Base-by-base conservation (phyloP, 2,329 filamentous ascomycete species). In the Sordariomycetes sp. region DNA sequence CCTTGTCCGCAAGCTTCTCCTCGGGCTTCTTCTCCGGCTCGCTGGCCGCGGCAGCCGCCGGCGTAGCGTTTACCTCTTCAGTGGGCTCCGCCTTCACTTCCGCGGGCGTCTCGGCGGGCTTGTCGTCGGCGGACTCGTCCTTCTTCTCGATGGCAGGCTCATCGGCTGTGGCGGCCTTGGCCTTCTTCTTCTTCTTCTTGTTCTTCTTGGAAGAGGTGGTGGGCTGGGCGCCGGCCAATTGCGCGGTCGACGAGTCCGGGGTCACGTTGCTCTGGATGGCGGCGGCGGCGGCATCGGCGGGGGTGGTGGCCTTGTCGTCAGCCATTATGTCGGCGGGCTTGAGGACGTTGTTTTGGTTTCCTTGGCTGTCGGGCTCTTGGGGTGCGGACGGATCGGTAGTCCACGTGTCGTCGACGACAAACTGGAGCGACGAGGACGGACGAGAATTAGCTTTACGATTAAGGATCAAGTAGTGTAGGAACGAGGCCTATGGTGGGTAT, bases 321-420 rank as follows among this genome's bases (percentile, higher is more conserved):
- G 77, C 74, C 59, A 78, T 68, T 57, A 96, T 87, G 68, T 90
- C 81, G 62, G 90, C 82, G 59, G 88, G 84, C 48, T 82, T 81
- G 59, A 99, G 81, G 63, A 97, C 85, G 83, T 97, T 97, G 81
- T 97, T 97, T 66, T 91, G 79, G 80, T 93, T 96, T 67, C 89
- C 88, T 67, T 85, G 79, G 63, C 82, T 80, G 78, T 97, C 93
- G 68, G 84, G 83, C 75, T 97, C 92, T 74, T 88, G 86, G 60
- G 89, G 88, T 50, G 86, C 88, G 60, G 85, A 84, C 66, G 86
- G 83, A 73, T 97, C 92, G 70, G 86, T 88, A 55, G 85, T 85
- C 94, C 94, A 99, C 65, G 82, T 83, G 65, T 89, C 90, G 80
- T 99, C 90, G 64, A 97, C 93, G 66, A 99, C 89, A 72, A 96